Evolutionary conservation across 78 protist species (phyloP).

Genomic region (Guillardia theta): DNA sequence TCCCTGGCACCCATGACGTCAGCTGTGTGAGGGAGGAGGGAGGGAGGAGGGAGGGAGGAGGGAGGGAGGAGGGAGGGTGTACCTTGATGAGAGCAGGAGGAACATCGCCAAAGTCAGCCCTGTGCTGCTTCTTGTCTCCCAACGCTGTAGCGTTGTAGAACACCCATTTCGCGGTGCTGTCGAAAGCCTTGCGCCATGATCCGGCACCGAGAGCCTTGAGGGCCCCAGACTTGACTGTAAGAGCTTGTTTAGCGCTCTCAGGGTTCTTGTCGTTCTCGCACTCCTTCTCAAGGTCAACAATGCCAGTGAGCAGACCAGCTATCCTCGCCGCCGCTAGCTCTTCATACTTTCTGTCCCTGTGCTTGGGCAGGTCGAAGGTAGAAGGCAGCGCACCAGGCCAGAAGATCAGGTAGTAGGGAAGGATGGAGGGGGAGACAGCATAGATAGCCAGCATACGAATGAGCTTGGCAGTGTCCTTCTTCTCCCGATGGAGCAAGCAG

Average conservation of each 20-base stretch:
- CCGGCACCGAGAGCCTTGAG: background rate
- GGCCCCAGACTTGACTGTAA: background rate
- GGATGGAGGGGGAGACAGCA: background rate
- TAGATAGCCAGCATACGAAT: background rate
- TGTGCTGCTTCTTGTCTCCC: background rate
- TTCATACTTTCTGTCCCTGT: background rate
- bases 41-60: too few relatives aligned
- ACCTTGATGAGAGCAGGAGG: too few relatives aligned
- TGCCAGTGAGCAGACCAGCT: background rate
- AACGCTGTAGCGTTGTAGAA: background rate
- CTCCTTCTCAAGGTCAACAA: background rate
- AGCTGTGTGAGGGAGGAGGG: too few relatives aligned
- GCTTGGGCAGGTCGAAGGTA: background rate
- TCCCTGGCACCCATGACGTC: background rate
- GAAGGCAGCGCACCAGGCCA: background rate
- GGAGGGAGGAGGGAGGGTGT: too few relatives aligned
- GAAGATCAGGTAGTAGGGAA: conserved; percentile 19
- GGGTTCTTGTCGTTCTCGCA: background rate
- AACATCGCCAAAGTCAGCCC: background rate
- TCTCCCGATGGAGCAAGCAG: background rate
- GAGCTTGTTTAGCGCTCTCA: background rate
- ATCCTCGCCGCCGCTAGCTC: background rate
- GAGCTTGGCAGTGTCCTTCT: background rate
- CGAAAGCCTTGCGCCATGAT: background rate
- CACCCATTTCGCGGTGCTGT: background rate